Evolutionary conservation across 1,284 basidiomycete genomes (phyloP).

Genomic region (Marasmius sp.): DNA sequence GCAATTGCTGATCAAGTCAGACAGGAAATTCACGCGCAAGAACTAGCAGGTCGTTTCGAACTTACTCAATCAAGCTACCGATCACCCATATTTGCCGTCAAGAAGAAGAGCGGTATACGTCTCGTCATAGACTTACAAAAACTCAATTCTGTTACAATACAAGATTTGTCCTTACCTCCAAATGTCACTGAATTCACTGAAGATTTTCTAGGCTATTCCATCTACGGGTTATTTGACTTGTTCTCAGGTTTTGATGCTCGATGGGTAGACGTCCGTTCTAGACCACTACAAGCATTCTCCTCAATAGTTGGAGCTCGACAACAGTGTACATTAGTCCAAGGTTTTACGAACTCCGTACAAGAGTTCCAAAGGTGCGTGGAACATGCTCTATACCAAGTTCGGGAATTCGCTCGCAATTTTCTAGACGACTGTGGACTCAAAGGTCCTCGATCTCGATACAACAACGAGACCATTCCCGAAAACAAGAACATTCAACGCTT

Average conservation of each 20-base stretch:
- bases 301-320: not conserved
- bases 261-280: not conserved
- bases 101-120: slow-evolving; percentile 30
- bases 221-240: slow-evolving; percentile 26
- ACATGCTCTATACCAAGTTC: slow-evolving; percentile 13
- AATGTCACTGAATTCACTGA: slow-evolving; percentile 31
- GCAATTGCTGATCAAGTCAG: not conserved
- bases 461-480: too few species aligned
- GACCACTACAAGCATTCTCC: not conserved
- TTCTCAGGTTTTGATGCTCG: slow-evolving; percentile 13
- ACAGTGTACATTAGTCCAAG: not conserved
- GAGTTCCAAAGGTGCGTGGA: slow-evolving; percentile 7
- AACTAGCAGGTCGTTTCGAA: not conserved
- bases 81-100: slow-evolving; percentile 29
- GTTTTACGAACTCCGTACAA: not conserved
- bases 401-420: not conserved
- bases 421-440: not conserved
- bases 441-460: too few species aligned
- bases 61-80: slow-evolving; percentile 24
- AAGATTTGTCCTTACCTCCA: slow-evolving; percentile 27
- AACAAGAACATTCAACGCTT: too few species aligned
- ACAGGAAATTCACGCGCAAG: not conserved
- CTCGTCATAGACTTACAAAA: slow-evolving; percentile 31
- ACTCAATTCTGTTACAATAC: slow-evolving; percentile 31
- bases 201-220: slow-evolving; percentile 24